Conservation (phyloP, 805 yeast genomes). For the Starmera amethionina region DNA sequence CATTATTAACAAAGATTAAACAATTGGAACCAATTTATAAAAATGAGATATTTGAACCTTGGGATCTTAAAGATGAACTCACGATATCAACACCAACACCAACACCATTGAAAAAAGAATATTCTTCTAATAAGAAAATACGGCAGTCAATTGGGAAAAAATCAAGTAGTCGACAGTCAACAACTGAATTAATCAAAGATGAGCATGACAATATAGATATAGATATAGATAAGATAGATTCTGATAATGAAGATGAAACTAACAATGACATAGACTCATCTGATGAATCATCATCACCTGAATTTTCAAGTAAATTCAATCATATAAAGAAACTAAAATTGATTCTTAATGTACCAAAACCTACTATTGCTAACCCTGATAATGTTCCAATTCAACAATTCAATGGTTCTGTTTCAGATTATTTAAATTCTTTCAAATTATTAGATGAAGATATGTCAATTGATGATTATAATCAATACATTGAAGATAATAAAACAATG, state of each 20-base stretch:
- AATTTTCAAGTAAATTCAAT: slow-evolving; percentile 10
- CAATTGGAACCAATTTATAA: too few species aligned
- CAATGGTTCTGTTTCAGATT: slow-evolving; percentile 27
- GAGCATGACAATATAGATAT: slow-evolving; percentile 15
- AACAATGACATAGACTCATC: slow-evolving; percentile 3
- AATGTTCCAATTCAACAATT: slow-evolving; percentile 41
- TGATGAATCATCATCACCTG: slow-evolving; percentile 10
- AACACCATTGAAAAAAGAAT: too few species aligned
- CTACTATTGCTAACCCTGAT: slow-evolving; percentile 48
- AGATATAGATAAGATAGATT: slow-evolving; percentile 17
- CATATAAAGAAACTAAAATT: slow-evolving; percentile 22
- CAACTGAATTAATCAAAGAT: not conserved
- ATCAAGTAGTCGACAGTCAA: not conserved
- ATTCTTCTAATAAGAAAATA: too few species aligned
- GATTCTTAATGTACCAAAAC: slow-evolving; percentile 30
- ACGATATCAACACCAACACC: too few species aligned
- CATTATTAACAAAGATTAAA: too few species aligned
- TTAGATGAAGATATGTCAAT: slow-evolving; percentile 50
- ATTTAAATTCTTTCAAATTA: slow-evolving; percentile 44
- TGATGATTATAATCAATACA: slow-evolving; percentile 52
- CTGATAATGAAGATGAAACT: slow-evolving; percentile 5
- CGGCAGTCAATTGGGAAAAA: too few species aligned
- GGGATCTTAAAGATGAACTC: too few species aligned
- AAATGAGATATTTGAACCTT: too few species aligned
- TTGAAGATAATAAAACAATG: slow-evolving; percentile 40